Percentiles rank a stretch among this genome's conserved stretches.
phyloP scores from a whole-genome alignment of 768 basidiomycete genomes.

The Boletus rufocinnamomeus region DNA sequence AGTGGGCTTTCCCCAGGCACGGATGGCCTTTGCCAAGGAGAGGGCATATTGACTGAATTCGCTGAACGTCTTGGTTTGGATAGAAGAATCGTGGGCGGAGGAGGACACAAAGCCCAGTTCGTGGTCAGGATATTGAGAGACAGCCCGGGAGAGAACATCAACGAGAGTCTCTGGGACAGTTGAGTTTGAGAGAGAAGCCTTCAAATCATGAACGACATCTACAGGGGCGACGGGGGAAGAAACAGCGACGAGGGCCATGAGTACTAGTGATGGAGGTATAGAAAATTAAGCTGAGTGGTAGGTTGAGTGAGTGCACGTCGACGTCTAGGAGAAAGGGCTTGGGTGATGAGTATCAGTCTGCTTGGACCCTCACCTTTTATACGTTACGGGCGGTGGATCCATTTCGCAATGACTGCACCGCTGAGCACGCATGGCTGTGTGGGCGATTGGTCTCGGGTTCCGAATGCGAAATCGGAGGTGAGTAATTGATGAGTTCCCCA shows the following conservation, averaged over 20 bases:
- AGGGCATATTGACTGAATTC: too few relatives aligned
- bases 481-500: neutral
- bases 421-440: neutral
- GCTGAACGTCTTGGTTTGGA: too few relatives aligned
- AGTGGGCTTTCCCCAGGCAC: too few relatives aligned
- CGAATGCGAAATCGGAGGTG: neutral
- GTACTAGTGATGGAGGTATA: conserved; percentile 4
- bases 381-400: conserved; percentile 5
- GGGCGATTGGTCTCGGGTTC: neutral
- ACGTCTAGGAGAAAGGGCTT: conserved; percentile 3
- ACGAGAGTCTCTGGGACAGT: conserved; percentile 21
- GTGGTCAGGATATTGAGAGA: conserved; percentile 24
- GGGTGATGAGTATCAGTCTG: conserved; percentile 5
- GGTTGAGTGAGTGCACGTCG: neutral
- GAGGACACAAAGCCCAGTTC: conserved; percentile 32
- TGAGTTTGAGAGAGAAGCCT: conserved; percentile 13
- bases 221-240: conserved; percentile 10
- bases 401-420: neutral
- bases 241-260: conserved; percentile 21
- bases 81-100: conserved; percentile 29
- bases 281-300: neutral
- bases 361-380: conserved; percentile 22
- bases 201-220: conserved; percentile 13
- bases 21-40: too few relatives aligned
- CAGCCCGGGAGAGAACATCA: conserved; percentile 27